phyloP scores from a whole-genome alignment of 2,329 filamentous ascomycete species.

The Diplodia mutila region DNA sequence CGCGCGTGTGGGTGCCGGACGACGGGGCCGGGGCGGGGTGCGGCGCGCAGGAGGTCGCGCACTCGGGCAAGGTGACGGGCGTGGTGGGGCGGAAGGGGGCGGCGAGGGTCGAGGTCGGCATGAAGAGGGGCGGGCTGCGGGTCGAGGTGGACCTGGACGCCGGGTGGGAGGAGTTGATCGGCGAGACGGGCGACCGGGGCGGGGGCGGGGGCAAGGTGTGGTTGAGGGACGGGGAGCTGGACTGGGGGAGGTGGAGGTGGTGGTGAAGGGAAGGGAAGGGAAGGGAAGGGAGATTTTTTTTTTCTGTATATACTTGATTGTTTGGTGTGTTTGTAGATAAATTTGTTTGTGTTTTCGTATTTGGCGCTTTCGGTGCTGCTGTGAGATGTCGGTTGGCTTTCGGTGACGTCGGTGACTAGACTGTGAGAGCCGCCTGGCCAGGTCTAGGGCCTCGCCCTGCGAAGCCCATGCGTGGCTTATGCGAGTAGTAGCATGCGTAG shows the following conservation, averaged over 20 bases:
- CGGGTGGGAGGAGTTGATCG: slow-evolving; percentile 3
- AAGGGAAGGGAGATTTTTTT: too few relatives aligned
- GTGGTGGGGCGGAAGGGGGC: background rate
- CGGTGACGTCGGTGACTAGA: background rate
- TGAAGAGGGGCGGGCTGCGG: background rate
- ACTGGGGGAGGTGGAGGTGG: slow-evolving; percentile 13
- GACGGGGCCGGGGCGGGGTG: background rate
- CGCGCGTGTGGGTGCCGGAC: slow-evolving; percentile 14
- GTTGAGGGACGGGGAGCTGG: slow-evolving; percentile 20
- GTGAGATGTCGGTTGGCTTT: background rate
- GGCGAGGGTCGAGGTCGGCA: background rate
- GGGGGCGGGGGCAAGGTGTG: background rate
- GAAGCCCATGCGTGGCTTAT: too few relatives aligned
- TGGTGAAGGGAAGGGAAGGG: too few relatives aligned
- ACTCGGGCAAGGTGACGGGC: background rate
- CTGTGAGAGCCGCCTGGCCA: too few relatives aligned
- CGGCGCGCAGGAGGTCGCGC: background rate
- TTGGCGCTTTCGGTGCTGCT: background rate
- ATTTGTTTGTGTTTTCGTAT: background rate
- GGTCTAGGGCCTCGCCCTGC: too few relatives aligned
- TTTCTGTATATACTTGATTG: background rate
- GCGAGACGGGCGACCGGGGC: background rate
- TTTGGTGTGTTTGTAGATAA: background rate
- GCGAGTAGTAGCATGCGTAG: too few relatives aligned
- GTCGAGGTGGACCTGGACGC: background rate